A percentile compares a stretch with the other conserved stretches of the same genome.
Evolutionary conservation across 192 early-diverging fungal genomes (phyloP).

Genomic region (Chytriomyces sp.): DNA sequence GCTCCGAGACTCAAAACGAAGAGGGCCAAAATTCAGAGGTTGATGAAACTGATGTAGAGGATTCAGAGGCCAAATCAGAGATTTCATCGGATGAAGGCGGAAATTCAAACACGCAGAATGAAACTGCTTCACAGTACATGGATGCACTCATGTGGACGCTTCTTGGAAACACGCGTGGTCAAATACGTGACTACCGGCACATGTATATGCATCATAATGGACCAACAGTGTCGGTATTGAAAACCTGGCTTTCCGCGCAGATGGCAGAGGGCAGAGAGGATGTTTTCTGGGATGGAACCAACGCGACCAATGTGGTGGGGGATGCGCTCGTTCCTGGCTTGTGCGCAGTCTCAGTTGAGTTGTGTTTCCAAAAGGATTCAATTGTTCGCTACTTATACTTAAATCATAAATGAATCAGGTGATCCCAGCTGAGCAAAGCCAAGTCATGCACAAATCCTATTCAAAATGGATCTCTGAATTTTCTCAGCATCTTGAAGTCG

Average conservation of each 20-base stretch:
- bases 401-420: not conserved
- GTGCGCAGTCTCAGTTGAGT: constrained; percentile 28
- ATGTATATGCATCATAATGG: not conserved
- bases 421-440: not conserved
- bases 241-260: not conserved
- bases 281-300: constrained; percentile 6
- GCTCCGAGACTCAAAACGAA: not conserved
- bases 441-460: not conserved
- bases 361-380: not conserved
- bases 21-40: not conserved
- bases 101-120: not conserved
- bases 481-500: no score
- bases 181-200: constrained; percentile 8
- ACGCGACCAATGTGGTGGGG: not conserved
- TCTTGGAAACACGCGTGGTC: not conserved
- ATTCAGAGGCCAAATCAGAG: not conserved
- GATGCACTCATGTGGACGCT: constrained; percentile 14
- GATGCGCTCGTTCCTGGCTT: constrained; percentile 10
- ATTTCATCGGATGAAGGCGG: not conserved
- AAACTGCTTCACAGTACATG: not conserved
- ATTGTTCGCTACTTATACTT: not conserved
- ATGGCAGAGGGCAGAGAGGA: not conserved
- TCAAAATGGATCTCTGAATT: not conserved
- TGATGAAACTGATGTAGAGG: not conserved
- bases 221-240: not conserved